Evolutionary conservation across 2,329 filamentous ascomycete genomes (phyloP).

Genomic region (Teratosphaeria gauchensis): DNA sequence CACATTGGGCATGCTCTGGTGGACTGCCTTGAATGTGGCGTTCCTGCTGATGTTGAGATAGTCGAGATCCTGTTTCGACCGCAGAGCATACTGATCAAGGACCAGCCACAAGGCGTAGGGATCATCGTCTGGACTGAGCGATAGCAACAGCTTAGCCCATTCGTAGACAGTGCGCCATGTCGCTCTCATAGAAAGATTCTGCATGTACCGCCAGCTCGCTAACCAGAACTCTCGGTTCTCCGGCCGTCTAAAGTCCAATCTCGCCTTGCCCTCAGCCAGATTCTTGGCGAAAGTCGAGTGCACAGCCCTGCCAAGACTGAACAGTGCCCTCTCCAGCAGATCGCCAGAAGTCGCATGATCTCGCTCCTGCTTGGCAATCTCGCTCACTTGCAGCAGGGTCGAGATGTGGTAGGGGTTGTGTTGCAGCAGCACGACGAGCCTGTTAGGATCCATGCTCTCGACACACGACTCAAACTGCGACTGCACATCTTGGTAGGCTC

Average conservation of each 20-base stretch:
- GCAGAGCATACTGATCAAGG: slow-evolving; percentile 76
- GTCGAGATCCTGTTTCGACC: slow-evolving; percentile 66
- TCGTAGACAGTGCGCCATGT: slow-evolving; percentile 89
- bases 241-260: slow-evolving; percentile 67
- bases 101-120: slow-evolving; percentile 75
- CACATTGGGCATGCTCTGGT: slow-evolving; percentile 57
- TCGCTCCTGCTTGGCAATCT: slow-evolving; percentile 82
- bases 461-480: slow-evolving; percentile 67
- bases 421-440: slow-evolving; percentile 66
- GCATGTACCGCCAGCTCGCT: slow-evolving; percentile 79
- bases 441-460: slow-evolving; percentile 73
- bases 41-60: slow-evolving; percentile 59
- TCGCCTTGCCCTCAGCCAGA: slow-evolving; percentile 66
- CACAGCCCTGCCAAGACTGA: slow-evolving; percentile 82
- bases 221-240: slow-evolving; percentile 93
- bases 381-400: slow-evolving; percentile 84
- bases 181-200: slow-evolving; percentile 77
- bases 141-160: slow-evolving; percentile 79
- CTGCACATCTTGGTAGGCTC: slow-evolving; percentile 65
- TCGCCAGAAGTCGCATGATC: slow-evolving; percentile 81
- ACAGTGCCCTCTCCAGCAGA: slow-evolving; percentile 80
- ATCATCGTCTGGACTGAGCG: slow-evolving; percentile 61
- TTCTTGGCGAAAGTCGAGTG: slow-evolving; percentile 72
- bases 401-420: slow-evolving; percentile 83
- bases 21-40: slow-evolving; percentile 38